Evolutionary conservation across 2,329 filamentous ascomycete species (phyloP), one percentile per base, ranked within the genome.

Genomic region (Pseudocercospora musae): DNA sequence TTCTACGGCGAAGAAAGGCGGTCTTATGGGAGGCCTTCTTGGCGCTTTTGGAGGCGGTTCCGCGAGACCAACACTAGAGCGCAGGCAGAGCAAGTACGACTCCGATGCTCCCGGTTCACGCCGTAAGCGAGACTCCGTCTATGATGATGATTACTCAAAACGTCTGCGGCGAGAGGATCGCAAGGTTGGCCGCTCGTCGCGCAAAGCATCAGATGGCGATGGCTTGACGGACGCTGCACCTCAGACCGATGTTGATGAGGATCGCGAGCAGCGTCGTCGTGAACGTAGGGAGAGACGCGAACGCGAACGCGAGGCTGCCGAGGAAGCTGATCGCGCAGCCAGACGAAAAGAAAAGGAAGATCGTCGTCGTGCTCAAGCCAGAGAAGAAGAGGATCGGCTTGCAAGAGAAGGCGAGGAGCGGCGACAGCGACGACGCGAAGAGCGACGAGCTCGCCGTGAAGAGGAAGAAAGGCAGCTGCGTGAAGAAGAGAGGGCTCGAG

Each of bases 11-110:
- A 87, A 71, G 76, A 85, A 57, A 82, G 79, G 60, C 23, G 83
- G 84, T 21, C 75, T 87, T 15, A 84, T 86, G 77, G 82, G 84
- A n/a, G 83, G 84, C n/a, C 80, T 71, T 64, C 77, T 82, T 56
- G 80, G 80, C 66, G 80, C 58, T 8, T 70, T 77, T 63, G 42
- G 29, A 25, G 61, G 62, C 29, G 62, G 57, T 13, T 60, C 73
- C 70, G 62, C 70, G 58, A 65, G 69, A 10, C 68, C 71, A 5
- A 62, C 64, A 6, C 63, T 69, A n/a, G 70, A 74, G 33, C 64
- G 70, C 4, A 71, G 67, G 15, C 67, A 71, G 55, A 73, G 69
- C 65, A 73, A 70, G 4, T 76, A 76, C 53, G 75, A 76, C 21
- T 74, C 71, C 52, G 75, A 76, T 29, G 72, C 74, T 48, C 70